Evolutionary conservation across 106 monocot genomes (phyloP), one percentile per base, ranked within the genome.

Genomic region (Apostasia shenzhenica): DNA sequence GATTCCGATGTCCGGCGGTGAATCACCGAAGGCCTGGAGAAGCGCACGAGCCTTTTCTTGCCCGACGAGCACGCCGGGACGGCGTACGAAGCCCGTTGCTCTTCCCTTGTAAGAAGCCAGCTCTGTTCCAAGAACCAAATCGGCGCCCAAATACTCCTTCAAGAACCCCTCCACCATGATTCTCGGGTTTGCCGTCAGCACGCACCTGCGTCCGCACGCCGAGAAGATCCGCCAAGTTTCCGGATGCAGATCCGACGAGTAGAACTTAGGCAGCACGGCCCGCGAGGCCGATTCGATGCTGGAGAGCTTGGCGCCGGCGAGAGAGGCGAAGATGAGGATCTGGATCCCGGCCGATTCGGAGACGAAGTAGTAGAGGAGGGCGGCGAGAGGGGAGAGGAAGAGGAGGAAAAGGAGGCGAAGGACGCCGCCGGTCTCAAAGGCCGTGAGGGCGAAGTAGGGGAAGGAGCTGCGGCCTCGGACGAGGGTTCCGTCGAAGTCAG

Each of bases 191-290:
- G 76, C 68, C 52, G 91, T 86, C 8, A 91, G 57, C 41, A 91
- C 86, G 67, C 71, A 79, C 49, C 83, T 56, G 52, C 64, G 39
- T 11, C 81, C 79, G 69, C 83, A 91, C 38, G 79, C 48, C 4
- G 83, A 72, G 79, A 91, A 91, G 63, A 84, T 81, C 68, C 81
- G 61, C 91, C 91, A 86, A 42, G 84, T 3, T 55, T 82, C 86
- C 37, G 79, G 76, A 56, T 79, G 81, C 62, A 91, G 53, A 52
- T 91, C 86, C 42, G 54, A 48, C 8, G 84, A 53, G 79, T 87
- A 91, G 73, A 91, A 91, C 76, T 86, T 86, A 1, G 86, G 86
- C 54, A 90, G 78, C 69, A 86, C 90, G 4, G 90, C 86, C 43
- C 78, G 43, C 43, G 90, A 83, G 44, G 71, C 81, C 0, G 86